phyloP scores from a whole-genome alignment of 1,284 basidiomycete genomes.

The Inonotus obliquus region DNA sequence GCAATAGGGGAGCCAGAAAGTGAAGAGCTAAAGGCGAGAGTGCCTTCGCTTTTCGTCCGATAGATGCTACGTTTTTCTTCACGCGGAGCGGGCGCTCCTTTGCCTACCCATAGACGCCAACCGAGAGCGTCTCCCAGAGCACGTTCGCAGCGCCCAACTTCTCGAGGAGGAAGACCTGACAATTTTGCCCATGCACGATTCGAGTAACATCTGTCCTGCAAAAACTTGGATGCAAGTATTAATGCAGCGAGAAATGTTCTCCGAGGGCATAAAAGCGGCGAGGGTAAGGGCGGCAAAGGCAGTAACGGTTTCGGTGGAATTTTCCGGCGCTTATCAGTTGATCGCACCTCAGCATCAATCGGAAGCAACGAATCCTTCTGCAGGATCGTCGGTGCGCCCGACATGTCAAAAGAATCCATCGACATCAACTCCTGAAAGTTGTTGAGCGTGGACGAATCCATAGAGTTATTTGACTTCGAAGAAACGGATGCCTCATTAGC shows the following conservation, averaged over 20 bases:
- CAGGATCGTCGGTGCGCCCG: background rate
- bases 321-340: slow-evolving; percentile 19
- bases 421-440: slow-evolving; percentile 9
- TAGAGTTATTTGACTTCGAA: slow-evolving; percentile 17
- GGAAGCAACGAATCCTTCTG: slow-evolving; percentile 12
- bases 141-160: slow-evolving; percentile 77
- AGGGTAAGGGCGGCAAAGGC: slow-evolving; percentile 53
- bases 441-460: slow-evolving; percentile 12
- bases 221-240: slow-evolving; percentile 87
- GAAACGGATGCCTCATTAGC: slow-evolving; percentile 33
- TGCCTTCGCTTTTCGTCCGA: slow-evolving; percentile 40
- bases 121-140: slow-evolving; percentile 74
- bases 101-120: slow-evolving; percentile 84
- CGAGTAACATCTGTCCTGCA: slow-evolving; percentile 89
- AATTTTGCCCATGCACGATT: slow-evolving; percentile 91
- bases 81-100: slow-evolving; percentile 31
- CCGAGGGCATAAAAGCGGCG: slow-evolving; percentile 80
- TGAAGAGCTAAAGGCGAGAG: background rate
- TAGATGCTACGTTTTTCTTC: slow-evolving; percentile 33
- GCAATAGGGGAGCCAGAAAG: background rate
- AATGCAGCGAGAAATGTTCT: slow-evolving; percentile 85
- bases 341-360: background rate
- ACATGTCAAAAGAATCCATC: slow-evolving; percentile 1
- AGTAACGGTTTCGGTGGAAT: slow-evolving; percentile 31
- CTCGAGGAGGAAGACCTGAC: slow-evolving; percentile 69